Conservation (phyloP, 1,284 basidiomycete genomes). For the Sanghuangporus sanghuang region DNA sequence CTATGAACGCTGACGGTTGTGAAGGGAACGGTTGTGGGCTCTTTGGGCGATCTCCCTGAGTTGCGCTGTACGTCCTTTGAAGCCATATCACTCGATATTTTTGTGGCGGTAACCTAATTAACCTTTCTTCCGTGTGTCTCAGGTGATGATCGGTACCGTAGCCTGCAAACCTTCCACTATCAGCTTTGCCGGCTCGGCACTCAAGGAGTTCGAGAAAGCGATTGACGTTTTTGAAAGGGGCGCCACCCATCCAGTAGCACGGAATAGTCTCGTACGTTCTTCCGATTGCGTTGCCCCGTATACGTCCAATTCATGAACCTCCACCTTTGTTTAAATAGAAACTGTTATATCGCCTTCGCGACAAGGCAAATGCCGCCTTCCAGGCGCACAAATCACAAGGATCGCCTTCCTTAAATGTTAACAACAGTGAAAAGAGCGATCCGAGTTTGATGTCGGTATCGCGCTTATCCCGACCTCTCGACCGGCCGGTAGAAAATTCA, state of each 20-base stretch:
- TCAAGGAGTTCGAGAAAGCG: slow-evolving; percentile 20
- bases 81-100: neutral
- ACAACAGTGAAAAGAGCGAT: neutral
- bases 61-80: slow-evolving; percentile 2
- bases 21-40: neutral
- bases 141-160: slow-evolving; percentile 21
- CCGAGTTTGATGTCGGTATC: neutral
- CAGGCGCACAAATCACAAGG: neutral
- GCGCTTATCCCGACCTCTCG: neutral
- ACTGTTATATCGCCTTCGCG: neutral
- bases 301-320: neutral
- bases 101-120: neutral
- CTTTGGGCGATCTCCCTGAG: slow-evolving; percentile 7
- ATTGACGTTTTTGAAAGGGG: slow-evolving; percentile 18
- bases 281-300: neutral
- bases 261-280: slow-evolving; percentile 21
- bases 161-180: slow-evolving; percentile 17
- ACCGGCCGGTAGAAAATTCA: neutral
- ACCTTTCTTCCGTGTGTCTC: neutral
- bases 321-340: neutral
- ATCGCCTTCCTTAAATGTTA: neutral
- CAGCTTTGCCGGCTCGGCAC: slow-evolving; percentile 18
- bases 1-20: neutral
- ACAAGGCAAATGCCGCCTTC: neutral
- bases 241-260: slow-evolving; percentile 20